Conservation (phyloP, 208 protist species). For the Angomonas desouzai region DNA sequence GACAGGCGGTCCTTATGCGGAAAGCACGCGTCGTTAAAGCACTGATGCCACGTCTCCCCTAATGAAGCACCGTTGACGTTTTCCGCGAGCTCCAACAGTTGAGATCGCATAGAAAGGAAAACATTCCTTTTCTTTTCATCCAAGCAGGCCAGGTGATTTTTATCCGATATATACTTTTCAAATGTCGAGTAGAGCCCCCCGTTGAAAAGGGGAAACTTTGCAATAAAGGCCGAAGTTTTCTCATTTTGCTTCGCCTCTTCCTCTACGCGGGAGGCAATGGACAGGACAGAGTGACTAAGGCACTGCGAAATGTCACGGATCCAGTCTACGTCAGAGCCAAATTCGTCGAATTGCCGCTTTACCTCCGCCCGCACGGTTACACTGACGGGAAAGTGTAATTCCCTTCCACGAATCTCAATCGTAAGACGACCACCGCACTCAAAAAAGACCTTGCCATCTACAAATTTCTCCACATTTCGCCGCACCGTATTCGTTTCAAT, state of each 20-base stretch:
- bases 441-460: not conserved
- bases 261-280: not conserved
- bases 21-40: not conserved
- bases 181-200: not conserved
- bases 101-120: not conserved
- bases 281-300: constrained; percentile 57
- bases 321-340: constrained; percentile 36
- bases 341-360: constrained; percentile 36
- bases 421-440: constrained; percentile 1
- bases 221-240: constrained; percentile 20
- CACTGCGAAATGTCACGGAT: constrained; percentile 64
- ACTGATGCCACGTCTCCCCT: not conserved
- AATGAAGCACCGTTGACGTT: not conserved
- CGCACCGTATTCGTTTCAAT: not conserved
- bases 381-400: not conserved
- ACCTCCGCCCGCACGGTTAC: constrained; percentile 19
- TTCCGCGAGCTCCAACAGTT: not conserved
- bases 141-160: not conserved
- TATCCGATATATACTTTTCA: not conserved
- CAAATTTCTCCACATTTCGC: not conserved
- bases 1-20: not conserved
- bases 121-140: not conserved
- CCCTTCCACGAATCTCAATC: not conserved
- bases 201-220: not conserved
- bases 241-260: constrained; percentile 28